phyloP scores from a whole-genome alignment of 129 eudicot species.

The Flaveria robusta region DNA sequence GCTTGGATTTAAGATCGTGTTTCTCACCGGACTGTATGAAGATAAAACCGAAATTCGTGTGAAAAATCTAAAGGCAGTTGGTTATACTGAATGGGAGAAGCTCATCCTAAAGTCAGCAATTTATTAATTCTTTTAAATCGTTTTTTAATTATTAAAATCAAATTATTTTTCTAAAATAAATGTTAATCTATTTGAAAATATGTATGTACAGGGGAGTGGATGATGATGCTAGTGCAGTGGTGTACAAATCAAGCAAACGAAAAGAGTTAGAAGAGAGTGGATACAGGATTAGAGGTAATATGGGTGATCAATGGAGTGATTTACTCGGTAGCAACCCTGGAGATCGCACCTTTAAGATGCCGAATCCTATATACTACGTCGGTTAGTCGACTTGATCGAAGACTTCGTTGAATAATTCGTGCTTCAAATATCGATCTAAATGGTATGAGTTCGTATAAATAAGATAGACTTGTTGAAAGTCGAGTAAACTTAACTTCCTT shows the following conservation, averaged over 20 bases:
- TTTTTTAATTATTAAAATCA: too few species aligned
- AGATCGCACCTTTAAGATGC: constrained; percentile 44
- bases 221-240: constrained; percentile 5
- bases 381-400: neutral
- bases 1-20: constrained; percentile 45
- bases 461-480: neutral
- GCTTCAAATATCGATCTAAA: neutral
- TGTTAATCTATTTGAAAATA: too few species aligned
- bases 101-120: constrained; percentile 43
- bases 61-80: constrained; percentile 35
- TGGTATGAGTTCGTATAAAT: neutral
- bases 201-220: neutral
- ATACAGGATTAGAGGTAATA: constrained; percentile 48
- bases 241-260: constrained; percentile 45
- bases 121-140: neutral
- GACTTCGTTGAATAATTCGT: neutral
- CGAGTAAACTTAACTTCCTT: neutral
- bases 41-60: constrained; percentile 9
- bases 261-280: constrained; percentile 43
- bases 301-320: constrained; percentile 74
- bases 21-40: constrained; percentile 33
- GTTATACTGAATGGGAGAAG: constrained; percentile 46
- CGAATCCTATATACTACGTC: constrained; percentile 51
- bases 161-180: too few species aligned
- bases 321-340: constrained; percentile 36